Evolutionary conservation across 305 asterid species (phyloP).

Genomic region (Salvia sclarea): DNA sequence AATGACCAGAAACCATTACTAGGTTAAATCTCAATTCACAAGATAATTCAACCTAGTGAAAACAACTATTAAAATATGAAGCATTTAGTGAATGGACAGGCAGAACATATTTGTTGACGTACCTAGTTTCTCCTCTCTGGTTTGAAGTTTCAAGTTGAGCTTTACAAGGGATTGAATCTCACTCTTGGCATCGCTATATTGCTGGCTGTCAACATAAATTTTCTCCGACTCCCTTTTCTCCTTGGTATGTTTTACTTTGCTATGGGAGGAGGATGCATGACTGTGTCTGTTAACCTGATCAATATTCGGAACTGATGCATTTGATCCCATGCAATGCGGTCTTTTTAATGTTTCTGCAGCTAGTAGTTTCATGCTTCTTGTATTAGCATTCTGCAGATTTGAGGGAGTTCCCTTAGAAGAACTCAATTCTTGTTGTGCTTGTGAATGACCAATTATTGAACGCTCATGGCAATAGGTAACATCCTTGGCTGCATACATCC

Average conservation of each 20-base stretch:
- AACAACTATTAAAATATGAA: background rate
- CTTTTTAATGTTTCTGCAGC: slow-evolving; percentile 26
- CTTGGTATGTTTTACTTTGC: slow-evolving; percentile 33
- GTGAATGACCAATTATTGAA: slow-evolving; percentile 19
- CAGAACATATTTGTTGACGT: slow-evolving; percentile 8
- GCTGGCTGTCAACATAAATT: slow-evolving; percentile 34
- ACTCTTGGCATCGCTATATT: slow-evolving; percentile 53
- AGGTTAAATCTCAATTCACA: too few species aligned
- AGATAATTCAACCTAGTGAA: background rate
- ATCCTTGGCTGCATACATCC: slow-evolving; percentile 17
- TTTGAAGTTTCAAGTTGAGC: slow-evolving; percentile 66
- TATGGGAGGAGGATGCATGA: slow-evolving; percentile 36
- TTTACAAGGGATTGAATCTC: slow-evolving; percentile 77
- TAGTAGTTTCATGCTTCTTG: slow-evolving; percentile 16
- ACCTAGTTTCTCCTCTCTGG: slow-evolving; percentile 58
- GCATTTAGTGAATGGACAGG: slow-evolving; percentile 9
- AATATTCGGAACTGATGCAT: slow-evolving; percentile 28
- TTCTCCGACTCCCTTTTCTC: slow-evolving; percentile 39
- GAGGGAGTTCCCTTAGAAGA: slow-evolving; percentile 33
- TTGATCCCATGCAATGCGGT: slow-evolving; percentile 29
- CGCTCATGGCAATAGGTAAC: slow-evolving; percentile 6
- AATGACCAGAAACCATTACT: too few species aligned
- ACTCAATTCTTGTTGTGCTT: slow-evolving; percentile 10
- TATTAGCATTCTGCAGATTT: slow-evolving; percentile 7
- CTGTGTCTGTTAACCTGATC: slow-evolving; percentile 27